phyloP scores from a whole-genome alignment of 2,329 filamentous ascomycete genomes.

The Xylariaceae sp. region DNA sequence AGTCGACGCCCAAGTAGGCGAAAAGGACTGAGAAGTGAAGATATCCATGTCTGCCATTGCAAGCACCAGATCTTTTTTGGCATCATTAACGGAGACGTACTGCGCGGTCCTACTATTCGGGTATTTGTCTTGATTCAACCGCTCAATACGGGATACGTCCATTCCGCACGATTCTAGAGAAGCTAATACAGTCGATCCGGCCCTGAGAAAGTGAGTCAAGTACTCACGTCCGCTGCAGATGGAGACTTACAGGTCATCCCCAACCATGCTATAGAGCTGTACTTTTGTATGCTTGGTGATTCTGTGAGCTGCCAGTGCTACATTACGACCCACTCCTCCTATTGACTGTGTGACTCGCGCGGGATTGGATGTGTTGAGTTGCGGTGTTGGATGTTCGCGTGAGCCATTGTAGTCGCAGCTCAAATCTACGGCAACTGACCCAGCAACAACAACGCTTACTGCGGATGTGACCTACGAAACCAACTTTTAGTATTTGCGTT shows the following conservation, averaged over 20 bases:
- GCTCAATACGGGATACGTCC: constrained; percentile 60
- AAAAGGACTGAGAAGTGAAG: constrained; percentile 57
- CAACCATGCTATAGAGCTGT: constrained; percentile 76
- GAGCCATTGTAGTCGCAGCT: constrained; percentile 68
- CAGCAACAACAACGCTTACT: constrained; percentile 78
- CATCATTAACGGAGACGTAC: constrained; percentile 87
- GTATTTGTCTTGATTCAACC: constrained; percentile 46
- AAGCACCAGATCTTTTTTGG: constrained; percentile 76
- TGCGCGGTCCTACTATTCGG: constrained; percentile 72
- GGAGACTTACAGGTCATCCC: constrained; percentile 65
- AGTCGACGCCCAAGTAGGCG: constrained; percentile 58
- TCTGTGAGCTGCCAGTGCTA: constrained; percentile 78
- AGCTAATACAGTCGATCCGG: constrained; percentile 70
- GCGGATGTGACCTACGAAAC: constrained; percentile 22
- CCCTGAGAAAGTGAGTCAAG: constrained; percentile 39
- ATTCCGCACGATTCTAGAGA: constrained; percentile 65
- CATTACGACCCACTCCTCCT: constrained; percentile 89
- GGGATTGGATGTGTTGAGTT: constrained; percentile 80
- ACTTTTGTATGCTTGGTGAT: constrained; percentile 60
- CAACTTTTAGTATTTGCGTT: constrained; percentile 12
- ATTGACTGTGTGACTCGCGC: constrained; percentile 77
- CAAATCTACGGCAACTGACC: constrained; percentile 85
- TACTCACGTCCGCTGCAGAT: background rate
- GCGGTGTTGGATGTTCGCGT: constrained; percentile 38
- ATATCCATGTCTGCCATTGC: constrained; percentile 97